Base-by-base conservation (phyloP, 2,329 filamentous ascomycete species). In the Penicillium sp. region DNA sequence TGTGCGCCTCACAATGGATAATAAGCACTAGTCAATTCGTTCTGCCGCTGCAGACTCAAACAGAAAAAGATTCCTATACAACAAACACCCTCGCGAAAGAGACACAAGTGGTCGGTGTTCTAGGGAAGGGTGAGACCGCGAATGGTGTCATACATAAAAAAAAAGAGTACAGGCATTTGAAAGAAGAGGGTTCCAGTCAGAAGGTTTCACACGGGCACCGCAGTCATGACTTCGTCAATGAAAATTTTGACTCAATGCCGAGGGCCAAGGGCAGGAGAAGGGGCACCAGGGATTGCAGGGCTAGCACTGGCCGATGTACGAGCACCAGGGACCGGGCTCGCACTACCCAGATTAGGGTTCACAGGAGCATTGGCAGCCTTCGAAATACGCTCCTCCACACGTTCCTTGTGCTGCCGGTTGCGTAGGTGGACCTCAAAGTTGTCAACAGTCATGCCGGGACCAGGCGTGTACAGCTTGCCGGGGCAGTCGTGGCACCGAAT, bases 381-480 rank as follows among this genome's bases (percentile, higher is more conserved):
- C 5, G 70, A 71, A 19, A 81, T 65, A 23, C 81, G 76, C 53
- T 77, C 76, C 60, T 88, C 84, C 10, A 93, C 90, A 66, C 84
- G 85, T 64, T 91, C 86, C 67, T 88, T 85, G 74, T 99, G 95
- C 52, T 83, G 81, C 44, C 90, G 85, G 75, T 96, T 97, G 75
- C 88, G 91, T 49, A 98, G 80, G 77, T 99, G 95, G 1, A 96
- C 87, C 76, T 96, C 91, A 62, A 99, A 99, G 70, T 96, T 96
- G 46, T 88, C 88, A 5, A 93, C 90, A 2, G 92, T 92, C 72
- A 85, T 89, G 25, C 89, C 91, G 0, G 93, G 92, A 0, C 92
- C 91, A 0, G 93, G 91, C 0, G 93, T 96, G 75, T 99, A 99
- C 11, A 96, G 80, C 75, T 97, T 98, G 29, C 91, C 92, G 0